Evolutionary conservation across 1,284 basidiomycete genomes (phyloP).

Genomic region (Ceratobasidium sp.): DNA sequence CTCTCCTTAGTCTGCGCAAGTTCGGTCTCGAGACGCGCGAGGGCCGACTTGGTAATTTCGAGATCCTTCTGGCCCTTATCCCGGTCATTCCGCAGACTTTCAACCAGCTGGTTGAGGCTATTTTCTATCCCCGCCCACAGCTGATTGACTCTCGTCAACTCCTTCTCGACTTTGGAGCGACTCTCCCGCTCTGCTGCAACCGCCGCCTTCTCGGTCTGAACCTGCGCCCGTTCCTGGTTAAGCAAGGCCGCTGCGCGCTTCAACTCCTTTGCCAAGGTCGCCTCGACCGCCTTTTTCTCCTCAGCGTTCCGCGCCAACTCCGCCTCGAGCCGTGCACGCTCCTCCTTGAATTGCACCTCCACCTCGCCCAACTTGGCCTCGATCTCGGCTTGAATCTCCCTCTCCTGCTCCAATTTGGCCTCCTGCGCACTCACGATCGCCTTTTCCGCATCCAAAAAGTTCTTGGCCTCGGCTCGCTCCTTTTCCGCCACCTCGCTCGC

Average conservation of each 20-base stretch:
- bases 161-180: slow-evolving; percentile 2
- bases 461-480: slow-evolving; percentile 38
- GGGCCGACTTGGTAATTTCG: not conserved
- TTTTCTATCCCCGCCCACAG: not conserved
- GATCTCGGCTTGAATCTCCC: slow-evolving; percentile 26
- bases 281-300: slow-evolving; percentile 22
- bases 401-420: slow-evolving; percentile 27
- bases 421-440: slow-evolving; percentile 35
- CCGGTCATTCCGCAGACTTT: not conserved
- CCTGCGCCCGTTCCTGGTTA: slow-evolving; percentile 12
- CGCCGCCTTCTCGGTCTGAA: slow-evolving; percentile 14
- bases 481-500: slow-evolving; percentile 28
- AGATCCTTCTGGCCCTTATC: not conserved
- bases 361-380: slow-evolving; percentile 24
- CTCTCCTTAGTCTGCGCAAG: slow-evolving; percentile 6
- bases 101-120: too few relatives aligned
- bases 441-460: slow-evolving; percentile 42
- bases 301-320: not conserved
- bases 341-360: slow-evolving; percentile 30
- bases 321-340: slow-evolving; percentile 15
- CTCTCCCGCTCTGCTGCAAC: not conserved
- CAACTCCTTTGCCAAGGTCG: not conserved
- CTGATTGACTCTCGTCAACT: not conserved
- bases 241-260: slow-evolving; percentile 4
- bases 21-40: slow-evolving; percentile 1